Base-by-base conservation (phyloP, 805 yeast genomes). In the Cyberlindnera suaveolens region DNA sequence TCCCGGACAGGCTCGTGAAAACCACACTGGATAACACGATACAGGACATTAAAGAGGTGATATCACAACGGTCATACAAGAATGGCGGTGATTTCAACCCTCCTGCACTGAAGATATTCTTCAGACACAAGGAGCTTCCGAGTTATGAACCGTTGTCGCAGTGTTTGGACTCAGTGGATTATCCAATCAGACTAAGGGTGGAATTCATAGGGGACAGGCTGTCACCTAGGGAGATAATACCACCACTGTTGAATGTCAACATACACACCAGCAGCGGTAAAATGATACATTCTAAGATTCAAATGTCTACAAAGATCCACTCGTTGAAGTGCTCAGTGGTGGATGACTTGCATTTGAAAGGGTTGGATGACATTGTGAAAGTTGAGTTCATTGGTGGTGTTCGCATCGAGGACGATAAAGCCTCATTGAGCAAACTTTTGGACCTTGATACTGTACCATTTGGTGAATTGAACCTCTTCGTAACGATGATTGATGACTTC, bases 371-470 rank as follows among this genome's bases (percentile, higher is more conserved):
- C 14, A 44, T 51, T 27, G 33, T 41, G 1, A 34, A 41, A 6
- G 31, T 57, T 39, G 45, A 49, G 33, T 53, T 32, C 45, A 51
- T 49, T 31, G 58, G 54, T 13, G 57, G 58, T 7, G 29, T 43
- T 2, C 40, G 26, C 1, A 38, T 51, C 6, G 32, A 36, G 6
- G 33, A 51, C 35, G 45, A 58, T 18, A 57, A 54, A 17, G 20
- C 47, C 30, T 47, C 63, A 3, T 35, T 68, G 2, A 40, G 52
- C 3, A 58, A 65, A 9, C 34, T 62, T 1, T 35, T 68, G n/a
- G 52, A 60, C 1, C 44, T 64, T n/a, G 71, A 66, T 49, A 58
- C 61, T 23, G 57, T 63, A 0, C 72, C 72, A 3, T 45, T 51
- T 5, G 57, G 57, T 10, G 48, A 46, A 3, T 38, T 60, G 19